Base-by-base conservation (phyloP, 805 yeast genomes). In the Kodamaea kakaduensis region DNA sequence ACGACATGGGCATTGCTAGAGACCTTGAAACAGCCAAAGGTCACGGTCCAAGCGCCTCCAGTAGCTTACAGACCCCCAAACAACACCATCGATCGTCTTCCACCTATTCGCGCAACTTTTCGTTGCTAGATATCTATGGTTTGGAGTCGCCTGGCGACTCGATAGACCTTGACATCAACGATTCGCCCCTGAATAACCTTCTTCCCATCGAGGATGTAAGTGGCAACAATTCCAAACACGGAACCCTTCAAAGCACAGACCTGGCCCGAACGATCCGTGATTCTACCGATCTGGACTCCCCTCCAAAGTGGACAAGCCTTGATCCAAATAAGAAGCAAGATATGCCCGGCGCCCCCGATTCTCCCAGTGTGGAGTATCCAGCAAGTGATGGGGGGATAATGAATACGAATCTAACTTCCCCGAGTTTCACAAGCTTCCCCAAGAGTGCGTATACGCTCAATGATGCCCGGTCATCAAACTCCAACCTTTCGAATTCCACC, bases 41-140 rank as follows among this genome's bases (percentile, higher is more conserved):
- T 8, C 19, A 6, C 17, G 18, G 6, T 9, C 24, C 31, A 8
- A 16, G 6, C 23, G 17, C 6, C 13, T 9, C 28, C 14, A 12
- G 10, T 12, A 19, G 9, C 18, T 23, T 35, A 10, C 20, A 35
- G 24, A 42, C 45, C 13, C 50, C 46, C 17, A 31, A 33, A 29
- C 37, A 25, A 17, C 67, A 59, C 37, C 58, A 46, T 27, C 50
- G 69, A 10, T 34, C 48, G 9, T 61, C 54, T 1, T 61, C 68
- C 8, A 48, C 49, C 6, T 51, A 52, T 38, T 63, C 70, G 6
- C 47, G 54, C 27, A 63, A 54, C 46, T 64, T 59, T 42, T 64
- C 70, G 10, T 38, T 67, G 12, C 48, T 67, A 16, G 67, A 65
- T 37, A 58, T 53, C 38, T 67, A 67, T 37, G 64, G 48, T 16